Conservation (phyloP, 352 stramenopile species). For the Phytophthora cryptogea region DNA sequence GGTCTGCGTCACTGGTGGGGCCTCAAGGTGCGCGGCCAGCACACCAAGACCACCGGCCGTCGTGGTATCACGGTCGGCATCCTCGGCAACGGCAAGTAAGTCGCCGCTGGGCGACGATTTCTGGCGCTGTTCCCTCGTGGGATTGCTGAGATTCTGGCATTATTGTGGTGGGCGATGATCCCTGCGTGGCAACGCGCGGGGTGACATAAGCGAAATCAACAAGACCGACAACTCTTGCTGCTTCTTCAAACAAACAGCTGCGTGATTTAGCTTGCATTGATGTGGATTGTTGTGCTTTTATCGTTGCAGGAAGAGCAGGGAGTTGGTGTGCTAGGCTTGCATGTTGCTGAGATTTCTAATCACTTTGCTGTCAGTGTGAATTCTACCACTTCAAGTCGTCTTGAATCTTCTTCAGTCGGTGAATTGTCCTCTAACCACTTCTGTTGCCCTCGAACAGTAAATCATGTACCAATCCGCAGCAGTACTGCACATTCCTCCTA, state of each 20-base stretch:
- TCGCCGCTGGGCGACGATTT: conserved; percentile 30
- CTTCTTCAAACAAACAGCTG: conserved; percentile 31
- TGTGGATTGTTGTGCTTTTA: conserved; percentile 8
- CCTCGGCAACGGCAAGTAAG: conserved; percentile 82
- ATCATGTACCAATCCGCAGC: no score
- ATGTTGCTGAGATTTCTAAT: no score
- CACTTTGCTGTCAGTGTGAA: no score
- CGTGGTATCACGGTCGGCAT: conserved; percentile 85
- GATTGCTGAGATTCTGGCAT: conserved; percentile 70
- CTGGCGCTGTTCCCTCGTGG: conserved; percentile 47
- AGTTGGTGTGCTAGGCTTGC: no score
- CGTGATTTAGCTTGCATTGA: conserved; percentile 18
- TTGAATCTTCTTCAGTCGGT: no score
- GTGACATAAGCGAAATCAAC: conserved; percentile 42
- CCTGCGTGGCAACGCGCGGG: conserved; percentile 21
- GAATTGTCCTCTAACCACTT: background rate
- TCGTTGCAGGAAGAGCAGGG: background rate
- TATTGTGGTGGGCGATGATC: conserved; percentile 48
- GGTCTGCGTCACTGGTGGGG: conserved; percentile 99
- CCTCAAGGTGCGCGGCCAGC: conserved; percentile 99
- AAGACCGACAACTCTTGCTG: conserved; percentile 44
- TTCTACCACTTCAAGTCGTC: no score
- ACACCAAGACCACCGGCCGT: conserved; percentile 99
- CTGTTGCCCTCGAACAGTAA: background rate
- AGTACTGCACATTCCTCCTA: no score